Evolutionary conservation across 2,329 filamentous ascomycete genomes (phyloP).

Genomic region (Penicillium fuscoglaucum): DNA sequence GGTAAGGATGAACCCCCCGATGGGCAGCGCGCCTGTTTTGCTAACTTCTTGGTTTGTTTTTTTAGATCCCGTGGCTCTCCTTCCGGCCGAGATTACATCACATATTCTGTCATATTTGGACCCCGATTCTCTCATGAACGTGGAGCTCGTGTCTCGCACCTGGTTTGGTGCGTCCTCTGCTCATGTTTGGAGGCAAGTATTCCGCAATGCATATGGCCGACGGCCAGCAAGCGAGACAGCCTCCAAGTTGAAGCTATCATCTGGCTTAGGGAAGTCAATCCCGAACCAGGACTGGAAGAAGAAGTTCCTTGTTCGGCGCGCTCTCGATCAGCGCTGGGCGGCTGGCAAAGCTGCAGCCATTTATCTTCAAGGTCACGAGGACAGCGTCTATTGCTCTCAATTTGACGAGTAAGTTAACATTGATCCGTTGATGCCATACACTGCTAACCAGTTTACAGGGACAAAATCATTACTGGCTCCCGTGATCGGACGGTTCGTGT

Average conservation of each 20-base stretch:
- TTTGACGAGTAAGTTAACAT: conserved; percentile 77
- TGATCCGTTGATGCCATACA: not conserved
- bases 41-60: conserved; percentile 13
- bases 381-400: conserved; percentile 96
- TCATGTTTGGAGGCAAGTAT: conserved; percentile 64
- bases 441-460: conserved; percentile 53
- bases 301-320: conserved; percentile 75
- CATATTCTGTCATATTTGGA: conserved; percentile 62
- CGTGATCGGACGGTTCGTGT: conserved; percentile 93
- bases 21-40: not conserved
- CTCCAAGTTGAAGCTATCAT: conserved; percentile 51
- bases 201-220: conserved; percentile 55
- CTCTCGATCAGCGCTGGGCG: conserved; percentile 78
- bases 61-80: conserved; percentile 53
- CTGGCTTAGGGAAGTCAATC: conserved; percentile 54
- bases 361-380: conserved; percentile 88
- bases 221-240: conserved; percentile 38
- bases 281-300: conserved; percentile 79
- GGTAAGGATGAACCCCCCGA: conserved; percentile 26
- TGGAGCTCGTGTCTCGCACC: conserved; percentile 56
- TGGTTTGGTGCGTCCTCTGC: conserved; percentile 60
- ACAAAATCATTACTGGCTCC: conserved; percentile 95
- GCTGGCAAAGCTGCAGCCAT: conserved; percentile 74
- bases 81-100: conserved; percentile 61
- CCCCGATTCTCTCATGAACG: conserved; percentile 54